Evolutionary conservation across 805 yeast species (phyloP), one percentile per base, ranked within the genome.

Genomic region (Candida ipomoeae): DNA sequence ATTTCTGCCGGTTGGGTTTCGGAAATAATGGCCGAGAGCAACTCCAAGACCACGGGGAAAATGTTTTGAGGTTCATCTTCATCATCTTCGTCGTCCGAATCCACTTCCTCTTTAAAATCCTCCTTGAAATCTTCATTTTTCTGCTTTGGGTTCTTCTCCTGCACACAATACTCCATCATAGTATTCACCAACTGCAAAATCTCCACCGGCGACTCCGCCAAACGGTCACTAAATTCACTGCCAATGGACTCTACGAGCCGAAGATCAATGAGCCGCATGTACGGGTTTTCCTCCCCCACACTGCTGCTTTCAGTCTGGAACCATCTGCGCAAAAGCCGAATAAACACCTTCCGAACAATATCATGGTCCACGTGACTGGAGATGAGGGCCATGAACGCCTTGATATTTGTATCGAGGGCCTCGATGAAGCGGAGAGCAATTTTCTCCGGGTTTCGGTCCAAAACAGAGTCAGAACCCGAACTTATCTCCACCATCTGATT

Each of bases 181-280:
- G 64, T 63, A 10, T 58, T 58, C 4, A 69, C 70, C 32, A 71
- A 60, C 6, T 68, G 73, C 15, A 89, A 65, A 41, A 86, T 73
- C 43, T 84, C 87, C 2, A 66, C 65, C 0, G 90, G 84, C 2
- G 83, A 75, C 36, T 72, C 71, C 6, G 83, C 75, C 26, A 85
- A 61, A 41, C 73, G 74, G 7, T 82, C 80, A 52, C 80, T 85
- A 60, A 85, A 83, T 14, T 73, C 71, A 4, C 77, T 76, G 21
- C 83, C 80, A 33, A 88, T 67, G 32, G 69, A 65, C 60, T 89
- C 94, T 46, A 91, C 65, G 10, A 89, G 61, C 52, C 84, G 79
- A 51, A 89, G 68, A 59, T 86, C 85, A 6, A 82, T 67, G 35
- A 87, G 67, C 48, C 79, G 71, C 6, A 75, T 56, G 47, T 81